These are phyloP conservation scores for Ilex paraguariensis DNA, from an alignment of 305 asterid species.

Conservation along the genomic window DNA sequence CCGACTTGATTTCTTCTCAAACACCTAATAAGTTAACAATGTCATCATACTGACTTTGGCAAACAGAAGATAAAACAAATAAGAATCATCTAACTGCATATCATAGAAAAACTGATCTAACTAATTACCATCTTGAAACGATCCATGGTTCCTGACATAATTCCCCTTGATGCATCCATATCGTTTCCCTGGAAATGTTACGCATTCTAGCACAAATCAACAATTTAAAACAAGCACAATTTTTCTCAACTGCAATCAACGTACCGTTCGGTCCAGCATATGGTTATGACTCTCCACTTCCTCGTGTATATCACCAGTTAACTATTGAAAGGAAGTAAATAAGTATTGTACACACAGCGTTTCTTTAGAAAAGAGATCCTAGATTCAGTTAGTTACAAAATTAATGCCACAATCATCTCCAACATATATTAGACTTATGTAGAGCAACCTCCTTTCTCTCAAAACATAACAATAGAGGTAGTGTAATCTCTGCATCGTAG, in stretches of 20 bases:
- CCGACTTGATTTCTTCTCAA: slow-evolving; percentile 81
- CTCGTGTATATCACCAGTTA: slow-evolving; percentile 96
- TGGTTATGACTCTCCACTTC: slow-evolving; percentile 92
- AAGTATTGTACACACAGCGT: too few relatives aligned
- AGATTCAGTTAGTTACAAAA: neutral
- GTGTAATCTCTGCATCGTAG: neutral
- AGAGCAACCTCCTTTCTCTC: too few relatives aligned
- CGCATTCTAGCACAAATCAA: slow-evolving; percentile 9
- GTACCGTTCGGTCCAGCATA: slow-evolving; percentile 75
- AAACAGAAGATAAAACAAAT: slow-evolving; percentile 6
- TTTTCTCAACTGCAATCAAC: slow-evolving; percentile 12
- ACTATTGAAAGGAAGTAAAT: slow-evolving; percentile 34
- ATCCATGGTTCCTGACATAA: slow-evolving; percentile 89
- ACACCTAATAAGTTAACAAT: slow-evolving; percentile 45
- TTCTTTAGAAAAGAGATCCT: neutral
- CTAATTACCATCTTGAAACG: slow-evolving; percentile 73
- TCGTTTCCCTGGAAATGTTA: slow-evolving; percentile 57
- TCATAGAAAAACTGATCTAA: neutral
- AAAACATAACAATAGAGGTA: too few relatives aligned
- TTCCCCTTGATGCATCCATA: slow-evolving; percentile 94
- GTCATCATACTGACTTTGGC: slow-evolving; percentile 20
- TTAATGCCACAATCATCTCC: slow-evolving; percentile 2
- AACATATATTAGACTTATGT: too few relatives aligned
- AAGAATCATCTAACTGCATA: neutral
- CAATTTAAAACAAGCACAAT: slow-evolving; percentile 1